Evolutionary conservation across 2,329 filamentous ascomycete genomes (phyloP), one percentile per base, ranked within the genome.

Genomic region (Ceratocystis albifundus): DNA sequence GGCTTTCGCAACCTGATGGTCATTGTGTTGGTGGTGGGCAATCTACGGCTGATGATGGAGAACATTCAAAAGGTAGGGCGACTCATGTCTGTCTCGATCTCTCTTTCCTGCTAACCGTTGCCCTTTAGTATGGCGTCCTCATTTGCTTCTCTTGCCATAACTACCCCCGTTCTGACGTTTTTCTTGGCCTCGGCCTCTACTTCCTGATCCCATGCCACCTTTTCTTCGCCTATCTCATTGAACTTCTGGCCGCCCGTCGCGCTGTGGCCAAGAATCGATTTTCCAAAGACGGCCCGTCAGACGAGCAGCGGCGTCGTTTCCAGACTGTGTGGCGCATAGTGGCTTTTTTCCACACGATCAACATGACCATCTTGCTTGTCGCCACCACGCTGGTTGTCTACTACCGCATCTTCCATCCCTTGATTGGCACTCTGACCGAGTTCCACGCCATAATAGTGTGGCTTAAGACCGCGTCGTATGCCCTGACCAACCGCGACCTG

Each of bases 1-100:
- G 94, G 94, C 0, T 97, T 99, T 74, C 82, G 93, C 68, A 99
- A 99, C 74, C 82, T 99, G 69, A 96, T 96, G 90, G 89, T 96
- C 48, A 87, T 97, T 72, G 90, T 96, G 46, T 77, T 96, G 69
- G 90, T 97, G 72, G 90, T 93, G 62, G 94, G 92, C 72, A 99
- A 99, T 74, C 77, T 99, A 64, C 87, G 94, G 70, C 81, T 99
- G 72, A 90, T 97, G 78, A 91, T 99, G 73, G 94, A 97, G 76
- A 99, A 99, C 74, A 90, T 93, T 71, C 89, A 93, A 79, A 96
- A 96, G 82, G 89, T 90, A 74, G 69, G 44, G 15, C 59, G 28
- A 17, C 41, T 62, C 25, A 10, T 30, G 70, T 70, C 20, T 25
- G 17, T 55, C 8, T 15, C 8, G 5, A n/a, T 15, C 50, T 10